Evolutionary conservation across 768 basidiomycete genomes (phyloP).

Genomic region (Melanogaster broomeanus): DNA sequence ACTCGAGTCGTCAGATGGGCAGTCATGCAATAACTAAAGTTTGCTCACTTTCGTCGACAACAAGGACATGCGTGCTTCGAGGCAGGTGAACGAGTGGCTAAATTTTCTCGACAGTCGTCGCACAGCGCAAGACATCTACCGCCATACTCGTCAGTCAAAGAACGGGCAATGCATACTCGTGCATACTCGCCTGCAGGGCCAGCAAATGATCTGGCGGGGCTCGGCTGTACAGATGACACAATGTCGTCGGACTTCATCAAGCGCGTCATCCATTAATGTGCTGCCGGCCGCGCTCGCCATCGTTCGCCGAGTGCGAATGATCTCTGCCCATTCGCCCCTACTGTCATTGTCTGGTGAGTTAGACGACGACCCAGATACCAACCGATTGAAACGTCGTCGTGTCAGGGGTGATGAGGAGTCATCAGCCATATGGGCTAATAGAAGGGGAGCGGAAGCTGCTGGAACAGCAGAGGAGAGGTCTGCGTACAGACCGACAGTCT

Average conservation of each 20-base stretch:
- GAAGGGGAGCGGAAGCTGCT: constrained; percentile 41
- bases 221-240: constrained; percentile 79
- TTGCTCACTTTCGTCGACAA: constrained; percentile 47
- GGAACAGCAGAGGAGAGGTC: constrained; percentile 48
- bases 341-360: constrained; percentile 7
- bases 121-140: constrained; percentile 51
- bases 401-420: constrained; percentile 48
- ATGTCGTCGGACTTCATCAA: constrained; percentile 32
- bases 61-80: constrained; percentile 55
- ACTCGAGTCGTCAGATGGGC: constrained; percentile 1
- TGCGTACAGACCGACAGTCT: constrained; percentile 51
- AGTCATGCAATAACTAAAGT: neutral
- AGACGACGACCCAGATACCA: constrained; percentile 31
- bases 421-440: constrained; percentile 57
- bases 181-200: constrained; percentile 75
- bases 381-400: constrained; percentile 43
- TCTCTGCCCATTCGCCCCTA: constrained; percentile 30
- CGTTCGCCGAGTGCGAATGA: constrained; percentile 28
- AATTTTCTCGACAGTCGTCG: constrained; percentile 54
- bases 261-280: constrained; percentile 26
- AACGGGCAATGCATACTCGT: neutral
- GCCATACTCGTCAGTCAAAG: neutral
- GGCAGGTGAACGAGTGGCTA: constrained; percentile 49
- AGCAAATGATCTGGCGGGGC: constrained; percentile 72
- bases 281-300: constrained; percentile 7